Evolutionary conservation across 768 basidiomycete species (phyloP), one percentile per base, ranked within the genome.

Genomic region (Austroboletus festivus): DNA sequence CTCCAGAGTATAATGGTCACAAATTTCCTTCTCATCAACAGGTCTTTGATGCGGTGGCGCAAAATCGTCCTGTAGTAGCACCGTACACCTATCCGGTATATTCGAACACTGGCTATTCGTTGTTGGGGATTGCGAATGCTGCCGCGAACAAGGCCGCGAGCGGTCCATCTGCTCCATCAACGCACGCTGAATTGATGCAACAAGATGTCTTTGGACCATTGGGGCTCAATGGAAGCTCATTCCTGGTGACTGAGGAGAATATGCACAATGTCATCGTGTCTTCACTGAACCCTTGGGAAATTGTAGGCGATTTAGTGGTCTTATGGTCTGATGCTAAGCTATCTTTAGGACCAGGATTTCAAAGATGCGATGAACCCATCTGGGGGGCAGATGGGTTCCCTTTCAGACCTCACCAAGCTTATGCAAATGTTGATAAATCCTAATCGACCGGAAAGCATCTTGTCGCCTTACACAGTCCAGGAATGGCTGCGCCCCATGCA

Each of bases 161-260:
- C 23, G 58, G 50, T 20, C 46, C 51, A 6, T 50, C 57, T n/a
- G 57, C 56, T 15, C 53, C 52, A 15, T 55, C 55, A 5, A 71
- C 68, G 0, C 71, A 78, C 50, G 69, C 72, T 12, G 74, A 76
- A 10, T 61, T 80, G 16, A 13, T 81, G 16, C 56, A 74, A 21
- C 64, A 72, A 31, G 78, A 81, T 49, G 70, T 81, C n/a, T 80
- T 80, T 59, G 64, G 57, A 4, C 77, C 75, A 2, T 53, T 81
- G 42, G 68, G 69, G 4, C 42, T 78, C 48, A 76, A 74, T 46
- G 60, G 50, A 21, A 75, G 70, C 51, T 73, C 72, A 43, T 80
- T 73, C 54, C 59, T 69, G 16, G 54, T 67, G 3, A 74, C 77
- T 0, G 60, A 65, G 15, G 59, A 64, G n/a, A 67, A 65, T 22